These are phyloP conservation scores for Hirsutella thompsonii DNA, from an alignment of 2,329 filamentous ascomycete genomes.

Conservation along the genomic window DNA sequence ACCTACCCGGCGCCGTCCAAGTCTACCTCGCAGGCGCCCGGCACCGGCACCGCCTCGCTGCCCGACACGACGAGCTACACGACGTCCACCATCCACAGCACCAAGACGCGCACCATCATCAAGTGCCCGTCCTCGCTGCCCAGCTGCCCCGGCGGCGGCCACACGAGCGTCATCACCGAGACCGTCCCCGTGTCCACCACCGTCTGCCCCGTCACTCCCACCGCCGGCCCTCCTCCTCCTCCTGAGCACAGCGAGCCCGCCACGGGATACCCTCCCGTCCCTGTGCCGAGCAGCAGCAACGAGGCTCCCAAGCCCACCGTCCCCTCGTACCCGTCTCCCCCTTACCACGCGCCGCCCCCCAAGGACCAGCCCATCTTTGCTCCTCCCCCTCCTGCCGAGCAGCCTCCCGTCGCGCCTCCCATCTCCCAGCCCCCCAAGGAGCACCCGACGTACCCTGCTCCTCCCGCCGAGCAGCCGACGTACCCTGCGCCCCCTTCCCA, in stretches of 20 bases:
- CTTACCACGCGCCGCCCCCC: neutral
- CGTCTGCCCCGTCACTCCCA: constrained; percentile 16
- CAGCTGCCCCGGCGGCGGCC: constrained; percentile 6
- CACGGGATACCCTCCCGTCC: too few relatives aligned
- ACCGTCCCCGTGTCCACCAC: constrained; percentile 24
- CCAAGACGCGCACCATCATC: constrained; percentile 6
- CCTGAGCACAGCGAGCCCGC: neutral
- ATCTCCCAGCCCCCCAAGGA: neutral
- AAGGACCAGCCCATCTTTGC: too few relatives aligned
- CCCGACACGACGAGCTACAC: constrained; percentile 10
- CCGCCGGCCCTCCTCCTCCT: constrained; percentile 16
- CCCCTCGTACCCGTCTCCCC: neutral
- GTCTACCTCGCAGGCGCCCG: constrained; percentile 12
- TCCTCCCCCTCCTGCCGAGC: neutral
- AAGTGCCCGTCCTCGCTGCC: constrained; percentile 17
- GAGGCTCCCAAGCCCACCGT: neutral
- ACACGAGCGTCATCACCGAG: constrained; percentile 9
- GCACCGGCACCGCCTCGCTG: neutral
- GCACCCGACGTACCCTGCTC: neutral
- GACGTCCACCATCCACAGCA: constrained; percentile 19
- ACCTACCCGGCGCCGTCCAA: neutral
- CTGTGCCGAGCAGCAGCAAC: neutral
- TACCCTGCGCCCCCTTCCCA: neutral
- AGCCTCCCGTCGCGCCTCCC: neutral
- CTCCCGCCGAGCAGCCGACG: neutral